These are phyloP conservation scores for Zalaria sp. DNA, from an alignment of 2,329 filamentous ascomycete genomes.

Conservation along the genomic window DNA sequence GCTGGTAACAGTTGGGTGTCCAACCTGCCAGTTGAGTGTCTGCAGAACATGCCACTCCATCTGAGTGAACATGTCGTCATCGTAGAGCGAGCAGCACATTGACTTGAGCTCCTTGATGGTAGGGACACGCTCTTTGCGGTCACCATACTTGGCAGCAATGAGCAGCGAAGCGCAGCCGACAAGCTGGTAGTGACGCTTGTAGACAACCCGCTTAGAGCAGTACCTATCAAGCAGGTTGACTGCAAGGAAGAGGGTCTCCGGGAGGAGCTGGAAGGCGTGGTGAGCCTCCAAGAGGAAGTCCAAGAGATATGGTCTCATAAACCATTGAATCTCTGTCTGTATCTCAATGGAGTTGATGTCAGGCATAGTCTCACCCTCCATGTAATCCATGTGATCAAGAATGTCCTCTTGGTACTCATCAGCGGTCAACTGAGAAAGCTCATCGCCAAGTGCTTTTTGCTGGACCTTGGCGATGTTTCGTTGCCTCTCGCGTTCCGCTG, in stretches of 20 bases:
- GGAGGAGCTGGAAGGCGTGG: constrained; percentile 81
- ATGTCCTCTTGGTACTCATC: constrained; percentile 93
- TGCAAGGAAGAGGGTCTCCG: constrained; percentile 89
- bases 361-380: constrained; percentile 90
- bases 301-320: constrained; percentile 95
- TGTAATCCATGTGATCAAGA: constrained; percentile 82
- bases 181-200: constrained; percentile 97
- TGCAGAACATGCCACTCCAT: constrained; percentile 99
- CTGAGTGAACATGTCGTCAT: constrained; percentile 98
- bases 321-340: constrained; percentile 98
- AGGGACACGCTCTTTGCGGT: constrained; percentile 97
- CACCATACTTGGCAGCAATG: constrained; percentile 95
- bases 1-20: constrained; percentile 88
- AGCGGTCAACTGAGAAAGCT: constrained; percentile 70
- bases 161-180: constrained; percentile 92
- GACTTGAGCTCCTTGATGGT: constrained; percentile 94
- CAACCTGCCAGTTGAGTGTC: constrained; percentile 90
- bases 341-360: constrained; percentile 98
- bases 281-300: constrained; percentile 98
- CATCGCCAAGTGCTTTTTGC: constrained; percentile 77
- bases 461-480: constrained; percentile 67
- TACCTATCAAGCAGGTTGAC: constrained; percentile 95
- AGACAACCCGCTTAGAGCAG: constrained; percentile 93
- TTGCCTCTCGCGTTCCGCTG: constrained; percentile 60
- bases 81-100: constrained; percentile 97